Conservation (phyloP, 805 yeast species). For the Saturnispora serradocipensis region DNA sequence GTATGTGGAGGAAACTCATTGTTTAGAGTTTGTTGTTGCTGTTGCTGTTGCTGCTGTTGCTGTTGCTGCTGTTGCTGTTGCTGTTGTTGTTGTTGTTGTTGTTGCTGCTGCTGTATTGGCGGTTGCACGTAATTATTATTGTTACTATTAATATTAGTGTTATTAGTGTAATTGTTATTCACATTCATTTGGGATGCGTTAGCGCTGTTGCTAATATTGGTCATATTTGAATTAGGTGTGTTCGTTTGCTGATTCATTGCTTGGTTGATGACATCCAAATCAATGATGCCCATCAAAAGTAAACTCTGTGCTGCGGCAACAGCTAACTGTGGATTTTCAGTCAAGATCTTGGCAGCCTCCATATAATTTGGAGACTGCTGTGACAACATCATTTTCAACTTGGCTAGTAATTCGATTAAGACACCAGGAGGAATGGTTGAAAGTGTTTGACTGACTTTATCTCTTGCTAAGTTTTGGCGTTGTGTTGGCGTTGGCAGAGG, state of each 20-base stretch:
- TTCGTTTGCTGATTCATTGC: slow-evolving; percentile 29
- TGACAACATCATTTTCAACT: slow-evolving; percentile 47
- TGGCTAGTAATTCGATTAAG: slow-evolving; percentile 58
- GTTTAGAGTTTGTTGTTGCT: slow-evolving; percentile 5
- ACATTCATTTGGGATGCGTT: neutral
- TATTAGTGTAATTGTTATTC: slow-evolving; percentile 6
- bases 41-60: slow-evolving; percentile 4
- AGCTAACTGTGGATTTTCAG: slow-evolving; percentile 48
- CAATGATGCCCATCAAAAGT: slow-evolving; percentile 68
- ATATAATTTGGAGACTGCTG: slow-evolving; percentile 42
- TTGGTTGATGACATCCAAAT: slow-evolving; percentile 55
- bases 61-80: slow-evolving; percentile 5
- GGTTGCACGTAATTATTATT: slow-evolving; percentile 1
- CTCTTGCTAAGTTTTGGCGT: slow-evolving; percentile 29
- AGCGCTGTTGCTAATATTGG: neutral
- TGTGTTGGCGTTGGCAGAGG: slow-evolving; percentile 37
- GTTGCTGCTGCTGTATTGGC: slow-evolving; percentile 3
- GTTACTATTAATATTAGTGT: slow-evolving; percentile 4
- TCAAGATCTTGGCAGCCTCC: slow-evolving; percentile 45
- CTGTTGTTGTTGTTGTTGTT: slow-evolving; percentile 5
- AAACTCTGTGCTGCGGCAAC: slow-evolving; percentile 66
- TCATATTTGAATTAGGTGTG: neutral
- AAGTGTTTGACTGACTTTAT: slow-evolving; percentile 51
- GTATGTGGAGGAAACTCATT: slow-evolving; percentile 36
- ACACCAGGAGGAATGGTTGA: slow-evolving; percentile 63